Evolutionary conservation across 2,329 filamentous ascomycete genomes (phyloP).

Genomic region (Paecilomyces sp.): DNA sequence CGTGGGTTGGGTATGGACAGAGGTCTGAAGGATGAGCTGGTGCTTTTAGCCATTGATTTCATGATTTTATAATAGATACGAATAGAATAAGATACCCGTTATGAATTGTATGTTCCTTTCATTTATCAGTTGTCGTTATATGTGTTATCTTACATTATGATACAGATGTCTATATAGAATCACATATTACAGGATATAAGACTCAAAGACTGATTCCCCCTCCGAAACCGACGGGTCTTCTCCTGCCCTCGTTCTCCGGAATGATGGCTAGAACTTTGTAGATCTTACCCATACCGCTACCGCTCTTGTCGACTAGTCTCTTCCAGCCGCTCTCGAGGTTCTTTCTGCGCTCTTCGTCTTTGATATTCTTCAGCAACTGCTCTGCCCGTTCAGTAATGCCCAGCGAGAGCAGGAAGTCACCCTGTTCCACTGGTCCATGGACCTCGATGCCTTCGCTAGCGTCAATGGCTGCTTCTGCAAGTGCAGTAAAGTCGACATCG

Average conservation of each 20-base stretch:
- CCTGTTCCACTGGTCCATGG: conserved; percentile 85
- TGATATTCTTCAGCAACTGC: conserved; percentile 50
- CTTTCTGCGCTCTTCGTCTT: conserved; percentile 46
- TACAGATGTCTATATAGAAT: conserved; percentile 8
- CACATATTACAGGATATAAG: background rate
- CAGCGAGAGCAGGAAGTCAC: conserved; percentile 68
- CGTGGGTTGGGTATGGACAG: background rate
- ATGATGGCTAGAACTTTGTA: conserved; percentile 92
- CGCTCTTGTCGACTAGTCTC: conserved; percentile 74
- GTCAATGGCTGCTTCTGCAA: conserved; percentile 72
- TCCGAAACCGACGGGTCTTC: conserved; percentile 86
- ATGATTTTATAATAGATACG: background rate
- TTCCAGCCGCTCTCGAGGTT: conserved; percentile 69
- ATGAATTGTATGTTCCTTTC: background rate
- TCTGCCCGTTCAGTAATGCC: conserved; percentile 73
- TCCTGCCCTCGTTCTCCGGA: conserved; percentile 66
- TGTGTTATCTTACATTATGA: background rate
- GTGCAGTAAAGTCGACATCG: conserved; percentile 84
- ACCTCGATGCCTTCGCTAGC: conserved; percentile 79
- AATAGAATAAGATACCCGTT: conserved; percentile 2
- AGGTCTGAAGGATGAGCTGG: background rate
- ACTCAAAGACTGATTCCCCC: conserved; percentile 44
- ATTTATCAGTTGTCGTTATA: conserved; percentile 1
- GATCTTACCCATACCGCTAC: conserved; percentile 83
- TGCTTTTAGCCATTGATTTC: background rate